Evolutionary conservation across 768 basidiomycete genomes (phyloP).

Genomic region (Lactifluus piperatus): DNA sequence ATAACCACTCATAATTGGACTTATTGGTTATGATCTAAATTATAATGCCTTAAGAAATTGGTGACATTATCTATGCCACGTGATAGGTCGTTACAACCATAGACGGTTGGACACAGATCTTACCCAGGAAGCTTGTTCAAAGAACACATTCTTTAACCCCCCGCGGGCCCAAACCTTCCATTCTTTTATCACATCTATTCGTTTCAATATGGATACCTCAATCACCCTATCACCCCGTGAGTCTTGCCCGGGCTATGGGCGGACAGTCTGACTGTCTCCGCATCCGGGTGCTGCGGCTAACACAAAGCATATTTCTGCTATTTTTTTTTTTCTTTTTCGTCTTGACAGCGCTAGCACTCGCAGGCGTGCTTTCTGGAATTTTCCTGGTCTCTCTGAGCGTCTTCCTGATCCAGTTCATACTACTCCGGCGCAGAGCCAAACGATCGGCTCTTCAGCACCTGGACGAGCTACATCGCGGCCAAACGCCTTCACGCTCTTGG

Average conservation of each 20-base stretch:
- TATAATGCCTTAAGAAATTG: too few relatives aligned
- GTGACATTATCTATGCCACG: too few relatives aligned
- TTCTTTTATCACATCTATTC: neutral
- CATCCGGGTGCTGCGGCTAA: neutral
- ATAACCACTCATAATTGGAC: too few relatives aligned
- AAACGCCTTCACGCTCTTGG: neutral
- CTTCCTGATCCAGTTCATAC: neutral
- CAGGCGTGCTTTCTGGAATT: neutral
- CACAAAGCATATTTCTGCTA: neutral
- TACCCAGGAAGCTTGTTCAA: neutral
- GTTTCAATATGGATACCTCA: neutral
- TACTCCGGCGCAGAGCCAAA: conserved; percentile 6
- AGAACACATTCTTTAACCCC: neutral
- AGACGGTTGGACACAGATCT: neutral
- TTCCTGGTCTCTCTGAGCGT: neutral
- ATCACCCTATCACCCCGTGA: conserved; percentile 8
- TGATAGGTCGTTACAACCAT: too few relatives aligned
- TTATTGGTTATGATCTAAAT: too few relatives aligned
- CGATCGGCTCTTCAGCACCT: neutral
- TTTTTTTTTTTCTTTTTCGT: too few relatives aligned
- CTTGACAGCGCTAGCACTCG: conserved; percentile 4
- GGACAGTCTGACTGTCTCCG: neutral
- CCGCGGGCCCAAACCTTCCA: neutral
- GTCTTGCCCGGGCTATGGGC: neutral
- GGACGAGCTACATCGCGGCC: neutral